These are phyloP conservation scores for Discostella pseudostelligera DNA, from an alignment of 108 stramenopile species.

Conservation along the genomic window DNA sequence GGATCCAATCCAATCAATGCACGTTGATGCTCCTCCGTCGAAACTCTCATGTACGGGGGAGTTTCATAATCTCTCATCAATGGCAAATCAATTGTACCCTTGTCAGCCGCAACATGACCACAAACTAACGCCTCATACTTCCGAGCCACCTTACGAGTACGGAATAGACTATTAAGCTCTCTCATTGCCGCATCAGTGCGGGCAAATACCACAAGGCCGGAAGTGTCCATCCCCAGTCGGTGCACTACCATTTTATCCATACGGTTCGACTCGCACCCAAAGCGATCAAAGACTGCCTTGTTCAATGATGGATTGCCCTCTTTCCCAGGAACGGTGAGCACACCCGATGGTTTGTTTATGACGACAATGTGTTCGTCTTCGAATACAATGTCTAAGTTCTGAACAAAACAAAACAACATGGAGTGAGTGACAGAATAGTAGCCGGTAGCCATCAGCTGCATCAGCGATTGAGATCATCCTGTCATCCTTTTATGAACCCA, in stretches of 20 bases:
- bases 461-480: no score
- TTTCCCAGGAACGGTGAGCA: slow-evolving; percentile 72
- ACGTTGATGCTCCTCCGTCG: slow-evolving; percentile 72
- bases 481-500: no score
- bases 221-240: slow-evolving; percentile 83
- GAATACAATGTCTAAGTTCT: slow-evolving; percentile 75
- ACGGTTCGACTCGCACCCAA: slow-evolving; percentile 53
- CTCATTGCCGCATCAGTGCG: slow-evolving; percentile 64
- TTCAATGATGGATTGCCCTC: slow-evolving; percentile 62
- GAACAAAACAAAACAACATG: background rate
- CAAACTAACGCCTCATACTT: slow-evolving; percentile 80
- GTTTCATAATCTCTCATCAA: slow-evolving; percentile 79
- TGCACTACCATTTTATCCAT: slow-evolving; percentile 87
- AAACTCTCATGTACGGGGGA: slow-evolving; percentile 81
- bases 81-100: slow-evolving; percentile 68
- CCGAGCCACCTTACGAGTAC: slow-evolving; percentile 66
- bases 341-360: slow-evolving; percentile 79
- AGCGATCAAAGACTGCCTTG: slow-evolving; percentile 64
- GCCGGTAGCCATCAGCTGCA: no score
- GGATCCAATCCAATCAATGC: slow-evolving; percentile 62
- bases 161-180: slow-evolving; percentile 65
- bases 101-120: slow-evolving; percentile 65
- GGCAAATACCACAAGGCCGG: slow-evolving; percentile 77
- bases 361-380: slow-evolving; percentile 87
- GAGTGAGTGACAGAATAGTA: background rate